Conservation (phyloP, 2,329 filamentous ascomycete genomes). For the Cercospora zeae-maydis region DNA sequence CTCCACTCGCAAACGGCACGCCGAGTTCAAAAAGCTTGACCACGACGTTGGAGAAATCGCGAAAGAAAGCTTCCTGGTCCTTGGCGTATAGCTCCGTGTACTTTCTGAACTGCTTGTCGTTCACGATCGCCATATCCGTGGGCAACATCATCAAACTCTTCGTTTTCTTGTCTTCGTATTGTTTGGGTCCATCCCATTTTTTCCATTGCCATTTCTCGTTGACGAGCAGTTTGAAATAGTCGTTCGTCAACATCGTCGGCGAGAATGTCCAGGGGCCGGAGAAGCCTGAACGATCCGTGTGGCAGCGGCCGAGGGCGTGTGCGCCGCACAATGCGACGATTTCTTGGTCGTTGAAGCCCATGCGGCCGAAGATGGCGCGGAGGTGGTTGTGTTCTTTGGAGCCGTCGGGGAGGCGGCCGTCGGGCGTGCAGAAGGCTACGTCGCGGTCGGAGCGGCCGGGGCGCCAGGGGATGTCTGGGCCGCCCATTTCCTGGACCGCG, state of each 20-base stretch:
- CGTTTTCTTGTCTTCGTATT: conserved; percentile 83
- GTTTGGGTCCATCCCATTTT: conserved; percentile 88
- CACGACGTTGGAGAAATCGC: conserved; percentile 78
- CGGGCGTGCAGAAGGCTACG: conserved; percentile 80
- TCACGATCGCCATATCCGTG: conserved; percentile 78
- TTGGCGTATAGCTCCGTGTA: conserved; percentile 84
- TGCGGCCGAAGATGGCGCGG: conserved; percentile 87
- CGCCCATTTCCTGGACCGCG: conserved; percentile 93
- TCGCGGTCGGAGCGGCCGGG: conserved; percentile 81
- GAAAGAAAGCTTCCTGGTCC: conserved; percentile 88
- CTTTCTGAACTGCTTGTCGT: conserved; percentile 81
- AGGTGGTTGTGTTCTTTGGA: conserved; percentile 75
- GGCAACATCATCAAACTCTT: conserved; percentile 97
- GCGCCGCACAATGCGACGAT: conserved; percentile 87
- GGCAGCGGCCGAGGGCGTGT: conserved; percentile 85
- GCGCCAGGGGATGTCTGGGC: conserved; percentile 80
- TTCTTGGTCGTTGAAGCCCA: conserved; percentile 97
- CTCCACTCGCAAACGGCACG: conserved; percentile 69
- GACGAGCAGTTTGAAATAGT: conserved; percentile 83
- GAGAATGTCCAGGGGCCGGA: conserved; percentile 90
- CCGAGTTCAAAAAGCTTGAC: conserved; percentile 88
- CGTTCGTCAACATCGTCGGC: conserved; percentile 87
- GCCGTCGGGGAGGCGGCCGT: conserved; percentile 84
- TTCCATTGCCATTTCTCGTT: conserved; percentile 89
- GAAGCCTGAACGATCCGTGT: conserved; percentile 82